phyloP scores from a whole-genome alignment of 2,329 filamentous ascomycete genomes.

The Knufia fluminis region DNA sequence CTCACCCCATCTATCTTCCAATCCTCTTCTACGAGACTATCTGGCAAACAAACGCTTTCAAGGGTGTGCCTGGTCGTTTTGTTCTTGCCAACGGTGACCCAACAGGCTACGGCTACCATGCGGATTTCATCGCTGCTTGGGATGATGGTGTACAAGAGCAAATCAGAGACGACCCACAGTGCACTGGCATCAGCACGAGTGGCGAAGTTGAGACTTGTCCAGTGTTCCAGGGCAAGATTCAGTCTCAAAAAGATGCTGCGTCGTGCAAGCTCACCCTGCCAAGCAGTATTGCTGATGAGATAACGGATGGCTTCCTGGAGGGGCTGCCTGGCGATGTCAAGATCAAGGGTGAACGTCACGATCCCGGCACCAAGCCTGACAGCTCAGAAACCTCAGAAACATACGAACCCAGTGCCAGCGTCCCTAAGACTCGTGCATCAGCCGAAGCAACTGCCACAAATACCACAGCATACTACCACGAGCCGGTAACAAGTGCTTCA shows the following conservation, averaged over 20 bases:
- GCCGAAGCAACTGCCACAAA: neutral
- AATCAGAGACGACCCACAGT: slow-evolving; percentile 55
- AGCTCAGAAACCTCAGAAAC: neutral
- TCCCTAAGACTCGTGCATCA: neutral
- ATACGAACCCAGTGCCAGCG: slow-evolving; percentile 1
- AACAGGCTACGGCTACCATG: slow-evolving; percentile 47
- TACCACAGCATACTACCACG: neutral
- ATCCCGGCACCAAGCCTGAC: neutral
- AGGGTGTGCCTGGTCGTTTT: slow-evolving; percentile 56
- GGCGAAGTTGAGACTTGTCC: slow-evolving; percentile 7
- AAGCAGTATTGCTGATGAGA: neutral
- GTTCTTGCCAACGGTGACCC: slow-evolving; percentile 41
- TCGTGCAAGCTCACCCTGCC: slow-evolving; percentile 4
- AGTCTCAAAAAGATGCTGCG: slow-evolving; percentile 5
- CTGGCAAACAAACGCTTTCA: slow-evolving; percentile 62
- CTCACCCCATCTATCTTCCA: slow-evolving; percentile 58
- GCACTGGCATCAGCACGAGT: slow-evolving; percentile 44
- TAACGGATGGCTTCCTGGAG: slow-evolving; percentile 1
- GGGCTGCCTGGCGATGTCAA: slow-evolving; percentile 3
- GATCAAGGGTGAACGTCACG: slow-evolving; percentile 5
- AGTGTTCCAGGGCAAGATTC: slow-evolving; percentile 5
- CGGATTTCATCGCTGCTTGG: slow-evolving; percentile 65
- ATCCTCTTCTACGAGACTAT: slow-evolving; percentile 81
- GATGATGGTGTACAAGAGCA: slow-evolving; percentile 54
- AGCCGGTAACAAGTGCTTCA: neutral